Conservation (phyloP, 192 early-diverging fungal species). For the Coemansia furcata region DNA sequence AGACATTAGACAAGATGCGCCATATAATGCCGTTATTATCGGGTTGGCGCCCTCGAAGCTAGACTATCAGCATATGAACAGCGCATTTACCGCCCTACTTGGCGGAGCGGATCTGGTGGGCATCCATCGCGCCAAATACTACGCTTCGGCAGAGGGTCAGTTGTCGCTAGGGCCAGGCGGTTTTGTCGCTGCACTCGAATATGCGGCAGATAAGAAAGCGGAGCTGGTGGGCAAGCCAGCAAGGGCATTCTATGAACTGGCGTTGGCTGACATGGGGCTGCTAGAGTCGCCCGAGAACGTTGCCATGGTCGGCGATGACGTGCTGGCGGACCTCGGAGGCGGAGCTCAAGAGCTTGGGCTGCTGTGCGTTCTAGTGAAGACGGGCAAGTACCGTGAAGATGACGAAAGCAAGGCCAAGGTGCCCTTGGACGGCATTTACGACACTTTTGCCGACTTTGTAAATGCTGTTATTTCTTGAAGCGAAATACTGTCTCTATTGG, state of each 20-base stretch:
- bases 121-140: slow-evolving; percentile 83
- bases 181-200: slow-evolving; percentile 84
- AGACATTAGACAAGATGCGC: slow-evolving; percentile 53
- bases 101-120: slow-evolving; percentile 66
- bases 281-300: slow-evolving; percentile 53
- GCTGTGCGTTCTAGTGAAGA: slow-evolving; percentile 62
- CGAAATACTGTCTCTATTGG: neutral
- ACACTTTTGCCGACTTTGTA: slow-evolving; percentile 66
- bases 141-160: slow-evolving; percentile 55
- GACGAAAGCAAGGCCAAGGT: slow-evolving; percentile 62
- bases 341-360: slow-evolving; percentile 77
- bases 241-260: slow-evolving; percentile 72
- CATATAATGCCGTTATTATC: slow-evolving; percentile 76
- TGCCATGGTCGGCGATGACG: slow-evolving; percentile 88
- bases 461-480: slow-evolving; percentile 54
- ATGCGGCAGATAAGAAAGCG: slow-evolving; percentile 63
- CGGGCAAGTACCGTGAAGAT: slow-evolving; percentile 76
- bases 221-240: slow-evolving; percentile 82
- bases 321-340: slow-evolving; percentile 76
- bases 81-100: slow-evolving; percentile 71
- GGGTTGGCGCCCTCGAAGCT: slow-evolving; percentile 69
- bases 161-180: slow-evolving; percentile 85
- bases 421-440: slow-evolving; percentile 56
- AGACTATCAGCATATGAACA: slow-evolving; percentile 61
- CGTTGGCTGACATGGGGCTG: slow-evolving; percentile 67